Evolutionary conservation across 352 stramenopile species (phyloP), one percentile per base, ranked within the genome.

Genomic region (Pythium phragmitis): DNA sequence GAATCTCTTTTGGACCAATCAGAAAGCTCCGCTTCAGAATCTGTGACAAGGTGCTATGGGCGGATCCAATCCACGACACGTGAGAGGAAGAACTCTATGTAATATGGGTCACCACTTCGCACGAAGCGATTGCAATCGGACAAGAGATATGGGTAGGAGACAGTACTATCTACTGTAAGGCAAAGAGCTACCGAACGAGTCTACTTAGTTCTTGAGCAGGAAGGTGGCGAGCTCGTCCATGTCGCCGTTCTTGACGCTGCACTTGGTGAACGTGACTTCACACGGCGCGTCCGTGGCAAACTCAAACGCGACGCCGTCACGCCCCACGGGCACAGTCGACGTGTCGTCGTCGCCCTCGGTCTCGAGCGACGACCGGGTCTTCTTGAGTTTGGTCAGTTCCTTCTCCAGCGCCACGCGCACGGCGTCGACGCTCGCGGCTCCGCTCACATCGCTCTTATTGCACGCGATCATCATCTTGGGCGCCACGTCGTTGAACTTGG

Each of bases 381-480:
- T 88, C 76, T 96, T 96, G 37, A 96, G 74, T 60, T 95, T 80
- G 36, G 82, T 92, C 50, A 95, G 66, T 57, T 95, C 87, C 59
- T 91, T 88, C 68, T 95, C 82, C 12, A 95, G 72, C 33, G 78
- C 74, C 17, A 80, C 74, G 46, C 82, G 73, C 45, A 94, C 72
- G 3, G 67, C 66, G 58, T 87, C 64, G 7, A 82, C 66, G 28
- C 63, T 88, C 39, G 76, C 73, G 16, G 80, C 76, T 8, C 72
- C 68, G 2, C 65, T 6, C 11, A 72, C 63, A 28, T 96, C 87
- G 63, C 74, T 89, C 78, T 96, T 96, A 73, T 92, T 96, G 75
- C 85, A 94, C 52, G 75, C 79, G 43, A 96, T 77, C 57, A 94
- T 68, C 62, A 96, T 79, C 51, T 79, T 76, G 26, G 78, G 77